Evolutionary conservation across 768 basidiomycete species (phyloP), one percentile per base, ranked within the genome.

Genomic region (Panaeolus papilionaceus): DNA sequence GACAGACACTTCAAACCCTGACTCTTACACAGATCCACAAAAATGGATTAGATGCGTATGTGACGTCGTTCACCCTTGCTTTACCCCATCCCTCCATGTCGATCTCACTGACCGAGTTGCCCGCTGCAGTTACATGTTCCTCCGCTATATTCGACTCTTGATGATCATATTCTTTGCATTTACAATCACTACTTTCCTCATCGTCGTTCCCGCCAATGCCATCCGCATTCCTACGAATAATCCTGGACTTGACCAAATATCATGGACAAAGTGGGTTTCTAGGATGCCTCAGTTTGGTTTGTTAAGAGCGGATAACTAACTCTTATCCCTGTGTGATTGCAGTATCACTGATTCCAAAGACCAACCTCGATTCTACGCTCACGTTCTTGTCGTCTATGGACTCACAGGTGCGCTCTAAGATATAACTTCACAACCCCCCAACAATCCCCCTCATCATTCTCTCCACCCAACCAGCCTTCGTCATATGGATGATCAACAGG

Each of bases 81-180:
- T 72, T 79, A 78, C 44, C 39, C 39, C 54, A 61, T 63, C 33
- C 37, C 7, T 9, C 10, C 40, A 8, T 23, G 33, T 51, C 54
- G 54, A 33, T 58, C 54, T 28, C 33, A 33, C 54, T 37, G 54
- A 58, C 54, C 54, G 54, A 58, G 26, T n/a, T 58, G 26, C 28
- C 54, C 54, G 54, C 28, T 58, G 66, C 66, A 83, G 83, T 49
- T 85, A 85, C 67, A 83, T 91, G 82, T 83, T 91, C 58, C 76
- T 87, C 20, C 85, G 91, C 65, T 89, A 89, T 77, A 75, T 90
- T 69, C 86, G 87, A 73, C 85, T 91, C 67, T 76, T 85, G n/a
- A 85, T 91, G 68, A 75, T 83, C 68, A 85, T 89, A 8, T 89
- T 91, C 74, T 68, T 81, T 11, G 75, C 80, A 9, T 83, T 83